phyloP scores from a whole-genome alignment of 345 rosid species.

The Garcia nutans region DNA sequence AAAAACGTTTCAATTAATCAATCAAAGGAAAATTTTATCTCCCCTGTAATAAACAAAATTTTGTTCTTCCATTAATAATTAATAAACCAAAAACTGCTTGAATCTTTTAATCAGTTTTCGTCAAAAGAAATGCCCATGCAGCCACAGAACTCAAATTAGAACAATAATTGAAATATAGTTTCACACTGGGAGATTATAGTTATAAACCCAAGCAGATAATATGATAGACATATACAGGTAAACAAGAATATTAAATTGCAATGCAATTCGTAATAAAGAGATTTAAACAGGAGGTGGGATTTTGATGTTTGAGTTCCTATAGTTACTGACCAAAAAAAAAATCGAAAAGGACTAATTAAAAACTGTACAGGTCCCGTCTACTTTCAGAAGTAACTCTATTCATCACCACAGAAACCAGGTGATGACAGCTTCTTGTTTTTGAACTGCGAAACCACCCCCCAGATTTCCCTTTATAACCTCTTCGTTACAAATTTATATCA shows the following conservation, averaged over 20 bases:
- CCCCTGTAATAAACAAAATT: no score
- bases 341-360: not conserved
- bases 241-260: not conserved
- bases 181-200: no score
- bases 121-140: no score
- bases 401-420: not conserved
- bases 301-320: not conserved
- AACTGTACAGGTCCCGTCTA: conserved; percentile 18
- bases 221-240: not conserved
- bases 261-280: not conserved
- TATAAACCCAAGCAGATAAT: not conserved
- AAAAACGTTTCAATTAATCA: no score
- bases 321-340: not conserved
- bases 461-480: not conserved
- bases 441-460: conserved; percentile 1
- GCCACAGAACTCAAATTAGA: no score
- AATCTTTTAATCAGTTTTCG: no score
- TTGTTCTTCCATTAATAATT: no score
- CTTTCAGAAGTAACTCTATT: not conserved
- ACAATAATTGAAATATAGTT: no score
- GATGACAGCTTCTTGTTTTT: not conserved
- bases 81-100: no score
- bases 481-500: not conserved
- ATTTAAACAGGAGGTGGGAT: not conserved
- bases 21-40: no score